Base-by-base conservation (phyloP, 1,284 basidiomycete genomes). In the Ustilago trichophora region DNA sequence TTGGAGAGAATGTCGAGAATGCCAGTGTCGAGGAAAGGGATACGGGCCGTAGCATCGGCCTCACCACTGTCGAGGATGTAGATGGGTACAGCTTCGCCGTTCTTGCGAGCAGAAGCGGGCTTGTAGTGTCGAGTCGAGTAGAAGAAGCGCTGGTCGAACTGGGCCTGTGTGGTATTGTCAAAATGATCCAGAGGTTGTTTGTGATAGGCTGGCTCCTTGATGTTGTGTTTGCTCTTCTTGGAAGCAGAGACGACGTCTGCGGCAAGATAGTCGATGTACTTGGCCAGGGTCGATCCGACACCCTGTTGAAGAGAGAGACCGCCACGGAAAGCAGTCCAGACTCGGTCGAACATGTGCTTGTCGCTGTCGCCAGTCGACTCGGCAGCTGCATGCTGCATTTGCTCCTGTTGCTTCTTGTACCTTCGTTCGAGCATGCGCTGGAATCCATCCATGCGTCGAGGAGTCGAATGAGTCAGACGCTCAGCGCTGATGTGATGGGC, bases 1-100 rank as follows among this genome's bases (percentile, higher is more conserved):
- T 87, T 87, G 1, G 91, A 85, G 37, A 97, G 85, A 58, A 94
- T 92, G 47, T 92, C 88, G 11, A 91, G 86, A 64, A 96, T 94
- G 0, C 93, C 93, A 8, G 57, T 71, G 26, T 80, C 70, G 29
- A 81, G 70, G 60, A 76, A 80, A 1, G 75, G 62, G 13, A 81
- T 46, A 13, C 80, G 63, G 10, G 58, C 64, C 4, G 27, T 62
- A 6, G 75, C 80, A 34, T 67, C 57, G 13, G 82, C 78, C 53
- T 83, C 82, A 3, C 83, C 83, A 13, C 73, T 77, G 41, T 82
- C 82, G 25, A 83, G 71, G 22, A 83, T 66, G 44, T 74, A 75
- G 48, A 83, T 72, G 5, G 81, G 80, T 12, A 69, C 75, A 10
- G 60, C 59, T 16, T 69, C 62, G 21, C 56, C 62, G 15, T 18